Base-by-base conservation (phyloP, 164 flowering plant species). In the Magnolia officinalis region DNA sequence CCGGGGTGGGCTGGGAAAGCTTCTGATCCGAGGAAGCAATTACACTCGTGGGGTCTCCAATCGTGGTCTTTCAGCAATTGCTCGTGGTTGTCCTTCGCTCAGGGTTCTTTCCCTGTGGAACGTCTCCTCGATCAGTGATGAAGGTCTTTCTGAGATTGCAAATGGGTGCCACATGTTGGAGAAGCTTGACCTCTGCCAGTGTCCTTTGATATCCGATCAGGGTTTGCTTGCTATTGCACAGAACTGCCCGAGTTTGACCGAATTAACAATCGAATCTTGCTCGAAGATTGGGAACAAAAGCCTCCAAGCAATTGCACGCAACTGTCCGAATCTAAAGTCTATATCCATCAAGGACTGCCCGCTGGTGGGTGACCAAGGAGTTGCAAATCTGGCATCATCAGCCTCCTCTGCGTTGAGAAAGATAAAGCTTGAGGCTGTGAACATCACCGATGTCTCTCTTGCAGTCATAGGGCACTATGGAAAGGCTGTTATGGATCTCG, bases 391-490 rank as follows among this genome's bases (percentile, higher is more conserved):
- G 79, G 80, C 93, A 20, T 84, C 94, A 14, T 85, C 90, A 1
- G 82, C 89, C 19, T 87, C 91, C 76, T 78, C 90, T 11, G 74
- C 66, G 58, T 68, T 95, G 65, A 76, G 80, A 20, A 93, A 91
- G 85, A 83, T 90, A n/a, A 93, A 90, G 88, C 90, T 95, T 37
- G 93, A 93, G 66, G 80, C 77, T 4, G 21, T 92, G 83, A 89
- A 87, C 73, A 78, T 95, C 61, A 87, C 88, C 6, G 98, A 92
- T 83, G 79, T 86, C 4, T 88, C 98, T 63, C 91, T 93, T 67
- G 98, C 98, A 63, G 90, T 92, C 13, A 73, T 93, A 67, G 98
- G 98, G 58, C 93, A 90, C 78, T 95, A 93, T 78, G 98, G 98
- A 18, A 85, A 78, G 76, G 83, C 84, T 19, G 76, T 93, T 69